Evolutionary conservation across 495 filamentous ascomycete species (phyloP).

Genomic region (Mycothermus thermophilus): DNA sequence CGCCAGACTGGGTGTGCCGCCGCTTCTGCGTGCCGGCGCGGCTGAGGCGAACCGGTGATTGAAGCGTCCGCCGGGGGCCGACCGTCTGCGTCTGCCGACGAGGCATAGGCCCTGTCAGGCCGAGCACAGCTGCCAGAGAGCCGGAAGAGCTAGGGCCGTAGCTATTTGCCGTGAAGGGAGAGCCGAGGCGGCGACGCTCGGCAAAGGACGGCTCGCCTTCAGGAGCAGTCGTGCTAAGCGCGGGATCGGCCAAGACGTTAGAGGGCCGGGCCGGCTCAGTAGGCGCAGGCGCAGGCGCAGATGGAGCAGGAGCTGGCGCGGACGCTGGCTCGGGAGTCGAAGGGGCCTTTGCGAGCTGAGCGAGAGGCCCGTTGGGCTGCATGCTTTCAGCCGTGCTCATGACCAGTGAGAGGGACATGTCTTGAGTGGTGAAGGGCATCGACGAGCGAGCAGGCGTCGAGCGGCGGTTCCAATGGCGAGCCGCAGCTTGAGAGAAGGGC

Average conservation of each 20-base stretch:
- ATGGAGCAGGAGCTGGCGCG: constrained; percentile 1
- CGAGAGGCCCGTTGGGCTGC: constrained; percentile 57
- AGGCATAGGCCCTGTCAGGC: constrained; percentile 18
- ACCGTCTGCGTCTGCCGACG: constrained; percentile 30
- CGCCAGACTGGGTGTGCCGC: constrained; percentile 23
- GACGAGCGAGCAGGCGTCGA: constrained; percentile 23
- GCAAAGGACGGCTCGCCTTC: constrained; percentile 18
- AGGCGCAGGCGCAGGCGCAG: background rate
- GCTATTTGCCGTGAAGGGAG: constrained; percentile 43
- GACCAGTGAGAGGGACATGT: constrained; percentile 73
- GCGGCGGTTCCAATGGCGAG: constrained; percentile 30
- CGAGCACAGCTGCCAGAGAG: constrained; percentile 26
- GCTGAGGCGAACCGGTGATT: constrained; percentile 33
- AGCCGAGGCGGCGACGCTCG: constrained; percentile 39
- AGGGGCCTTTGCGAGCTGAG: constrained; percentile 33
- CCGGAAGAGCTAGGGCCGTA: constrained; percentile 38
- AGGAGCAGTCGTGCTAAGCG: constrained; percentile 6
- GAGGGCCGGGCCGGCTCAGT: too few species aligned
- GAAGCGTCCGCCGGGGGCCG: constrained; percentile 28
- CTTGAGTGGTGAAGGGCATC: constrained; percentile 47
- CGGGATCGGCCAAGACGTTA: constrained; percentile 1
- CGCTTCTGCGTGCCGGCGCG: constrained; percentile 35
- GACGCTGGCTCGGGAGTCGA: background rate
- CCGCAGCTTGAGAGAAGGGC: constrained; percentile 46
- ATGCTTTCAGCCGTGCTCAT: constrained; percentile 69